Percentiles rank a stretch among this genome's conserved stretches.
Evolutionary conservation across 768 basidiomycete species (phyloP).

Genomic region (Termitomyces sp.): DNA sequence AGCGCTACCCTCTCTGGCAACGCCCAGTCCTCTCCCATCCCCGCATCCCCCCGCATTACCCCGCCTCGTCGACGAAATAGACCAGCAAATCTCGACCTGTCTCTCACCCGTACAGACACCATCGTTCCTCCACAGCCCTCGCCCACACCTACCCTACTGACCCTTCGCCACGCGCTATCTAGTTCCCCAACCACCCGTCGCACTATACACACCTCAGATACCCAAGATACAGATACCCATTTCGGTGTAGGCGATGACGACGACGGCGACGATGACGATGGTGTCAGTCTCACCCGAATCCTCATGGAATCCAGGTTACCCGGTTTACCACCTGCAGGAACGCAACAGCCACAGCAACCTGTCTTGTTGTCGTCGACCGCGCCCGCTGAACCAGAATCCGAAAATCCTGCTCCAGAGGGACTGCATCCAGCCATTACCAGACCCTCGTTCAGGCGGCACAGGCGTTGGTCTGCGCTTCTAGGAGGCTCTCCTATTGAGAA

Average conservation of each 20-base stretch:
- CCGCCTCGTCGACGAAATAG: conserved; percentile 46
- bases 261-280: conserved; percentile 59
- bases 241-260: conserved; percentile 49
- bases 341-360: conserved; percentile 62
- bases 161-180: conserved; percentile 60
- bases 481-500: conserved; percentile 23
- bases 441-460: conserved; percentile 42
- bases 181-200: conserved; percentile 36
- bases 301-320: conserved; percentile 79
- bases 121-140: conserved; percentile 49
- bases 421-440: conserved; percentile 30
- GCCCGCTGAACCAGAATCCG: conserved; percentile 43
- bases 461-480: conserved; percentile 73
- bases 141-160: conserved; percentile 60
- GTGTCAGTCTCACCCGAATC: conserved; percentile 72
- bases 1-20: conserved; percentile 48
- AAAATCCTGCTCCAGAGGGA: conserved; percentile 43
- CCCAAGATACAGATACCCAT: conserved; percentile 35
- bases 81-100: conserved; percentile 68
- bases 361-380: conserved; percentile 55
- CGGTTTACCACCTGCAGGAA: conserved; percentile 67
- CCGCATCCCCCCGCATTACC: conserved; percentile 26
- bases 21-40: conserved; percentile 23
- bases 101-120: conserved; percentile 34
- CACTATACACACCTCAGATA: conserved; percentile 18